These are phyloP conservation scores for Didymella lethalis DNA, from an alignment of 2,329 filamentous ascomycete species.

Conservation along the genomic window DNA sequence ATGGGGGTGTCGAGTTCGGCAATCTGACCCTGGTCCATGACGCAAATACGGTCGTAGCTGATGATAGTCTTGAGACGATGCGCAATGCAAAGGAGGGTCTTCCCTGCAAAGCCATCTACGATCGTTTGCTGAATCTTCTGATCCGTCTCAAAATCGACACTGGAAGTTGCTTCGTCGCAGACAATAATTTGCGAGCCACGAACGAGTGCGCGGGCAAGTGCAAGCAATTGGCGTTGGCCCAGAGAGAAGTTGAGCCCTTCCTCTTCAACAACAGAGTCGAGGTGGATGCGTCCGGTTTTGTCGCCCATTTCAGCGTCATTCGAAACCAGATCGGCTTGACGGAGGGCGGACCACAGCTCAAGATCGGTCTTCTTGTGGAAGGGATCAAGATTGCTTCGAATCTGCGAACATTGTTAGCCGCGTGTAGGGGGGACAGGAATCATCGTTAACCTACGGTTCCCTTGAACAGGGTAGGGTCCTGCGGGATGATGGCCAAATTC, in stretches of 20 bases:
- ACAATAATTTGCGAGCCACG: slow-evolving; percentile 90
- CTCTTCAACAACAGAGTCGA: slow-evolving; percentile 88
- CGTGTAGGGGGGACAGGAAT: background rate
- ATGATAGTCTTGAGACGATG: slow-evolving; percentile 93
- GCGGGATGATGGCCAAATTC: slow-evolving; percentile 81
- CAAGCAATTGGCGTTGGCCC: slow-evolving; percentile 84
- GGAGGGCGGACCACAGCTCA: slow-evolving; percentile 78
- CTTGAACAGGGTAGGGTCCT: slow-evolving; percentile 83
- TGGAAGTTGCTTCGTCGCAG: slow-evolving; percentile 94
- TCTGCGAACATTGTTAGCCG: slow-evolving; percentile 34
- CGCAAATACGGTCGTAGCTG: slow-evolving; percentile 92
- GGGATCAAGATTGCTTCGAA: slow-evolving; percentile 80
- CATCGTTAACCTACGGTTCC: slow-evolving; percentile 61
- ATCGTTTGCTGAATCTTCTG: slow-evolving; percentile 85
- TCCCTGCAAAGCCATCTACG: slow-evolving; percentile 81
- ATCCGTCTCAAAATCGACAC: slow-evolving; percentile 87
- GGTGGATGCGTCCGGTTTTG: slow-evolving; percentile 70
- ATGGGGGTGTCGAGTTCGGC: slow-evolving; percentile 84
- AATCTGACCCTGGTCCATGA: slow-evolving; percentile 91
- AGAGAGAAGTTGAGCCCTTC: slow-evolving; percentile 98
- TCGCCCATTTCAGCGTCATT: slow-evolving; percentile 57
- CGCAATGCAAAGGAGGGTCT: slow-evolving; percentile 90
- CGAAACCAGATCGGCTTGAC: slow-evolving; percentile 75
- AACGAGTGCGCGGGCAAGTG: slow-evolving; percentile 87
- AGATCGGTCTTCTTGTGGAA: slow-evolving; percentile 81